Evolutionary conservation across 2,329 filamentous ascomycete genomes (phyloP), one percentile per base, ranked within the genome.

Genomic region (Pseudocercospora musae): DNA sequence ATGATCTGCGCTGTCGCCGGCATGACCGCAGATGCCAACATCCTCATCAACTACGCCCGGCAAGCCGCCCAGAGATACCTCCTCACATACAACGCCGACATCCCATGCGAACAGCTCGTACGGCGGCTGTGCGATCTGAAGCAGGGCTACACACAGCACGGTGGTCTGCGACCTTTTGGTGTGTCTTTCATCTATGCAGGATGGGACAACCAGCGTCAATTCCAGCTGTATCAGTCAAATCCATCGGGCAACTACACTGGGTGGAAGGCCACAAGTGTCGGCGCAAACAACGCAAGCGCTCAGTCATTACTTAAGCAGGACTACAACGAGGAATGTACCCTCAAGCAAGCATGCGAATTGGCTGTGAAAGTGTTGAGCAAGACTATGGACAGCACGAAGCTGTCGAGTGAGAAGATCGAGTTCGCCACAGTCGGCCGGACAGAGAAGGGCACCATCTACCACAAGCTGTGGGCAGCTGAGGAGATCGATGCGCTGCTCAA

Each of bases 101-200:
- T 99, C 69, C 95, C 95, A 63, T 99, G 95, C 83, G 95, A 99
- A 79, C 95, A 99, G 80, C 91, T 99, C 62, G 95, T 99, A 65
- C 92, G 95, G 73, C 88, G 92, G 72, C 85, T 99, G 73, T 99
- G 96, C 81, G 95, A 99, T 82, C 83, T 98, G 70, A 99, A 99
- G 85, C 95, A 99, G 81, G 94, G 95, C 66, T 99, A 99, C 83
- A 99, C 95, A 68, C 95, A 99, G 79, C 95, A 98, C 76, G 95
- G 95, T 85, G 95, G 95, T 82, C 90, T 99, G 62, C 91, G 95
- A 71, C 95, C 95, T 15, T 99, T 99, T 73, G 95, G 95, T 78
- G 95, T 99, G 53, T 97, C 93, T 53, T 98, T 99, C 86, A 98
- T 99, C 85, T 99, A 99, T 77, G 96, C 96, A 55, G 95, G 95